Conservation (phyloP, 495 filamentous ascomycete genomes). For the Podospora australis region DNA sequence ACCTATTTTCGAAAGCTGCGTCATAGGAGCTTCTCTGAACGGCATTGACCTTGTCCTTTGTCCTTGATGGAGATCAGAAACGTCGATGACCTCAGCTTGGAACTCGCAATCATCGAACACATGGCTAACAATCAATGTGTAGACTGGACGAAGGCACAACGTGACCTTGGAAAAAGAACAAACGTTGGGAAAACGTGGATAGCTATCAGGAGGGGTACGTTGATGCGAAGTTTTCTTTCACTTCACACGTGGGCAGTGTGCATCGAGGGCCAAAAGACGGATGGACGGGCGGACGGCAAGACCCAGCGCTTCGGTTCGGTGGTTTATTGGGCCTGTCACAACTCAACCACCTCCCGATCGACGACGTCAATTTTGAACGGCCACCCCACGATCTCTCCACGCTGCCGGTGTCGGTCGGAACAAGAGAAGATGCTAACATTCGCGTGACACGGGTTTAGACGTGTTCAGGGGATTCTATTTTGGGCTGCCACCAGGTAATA, state of each 20-base stretch:
- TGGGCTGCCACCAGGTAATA: background rate
- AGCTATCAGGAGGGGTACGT: background rate
- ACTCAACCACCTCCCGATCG: too few relatives aligned
- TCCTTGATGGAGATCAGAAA: too few relatives aligned
- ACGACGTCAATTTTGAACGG: too few relatives aligned
- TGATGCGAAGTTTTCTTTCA: background rate
- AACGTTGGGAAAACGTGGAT: background rate
- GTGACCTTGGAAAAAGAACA: background rate
- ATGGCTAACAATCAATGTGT: background rate
- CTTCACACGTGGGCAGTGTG: too few relatives aligned
- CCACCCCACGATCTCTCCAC: too few relatives aligned
- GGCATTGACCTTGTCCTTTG: background rate
- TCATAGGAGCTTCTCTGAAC: background rate
- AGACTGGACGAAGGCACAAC: background rate
- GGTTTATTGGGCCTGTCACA: background rate
- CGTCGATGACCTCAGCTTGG: background rate
- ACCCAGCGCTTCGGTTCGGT: background rate
- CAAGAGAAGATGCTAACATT: too few relatives aligned
- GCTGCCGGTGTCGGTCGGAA: too few relatives aligned
- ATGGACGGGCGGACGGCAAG: too few relatives aligned
- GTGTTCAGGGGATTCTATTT: slow-evolving; percentile 6
- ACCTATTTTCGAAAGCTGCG: background rate
- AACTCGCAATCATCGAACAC: background rate
- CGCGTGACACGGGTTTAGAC: slow-evolving; percentile 1
- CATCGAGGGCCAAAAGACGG: background rate